Conservation (phyloP, 2,329 filamentous ascomycete genomes). For the Pseudogymnoascus sp. region DNA sequence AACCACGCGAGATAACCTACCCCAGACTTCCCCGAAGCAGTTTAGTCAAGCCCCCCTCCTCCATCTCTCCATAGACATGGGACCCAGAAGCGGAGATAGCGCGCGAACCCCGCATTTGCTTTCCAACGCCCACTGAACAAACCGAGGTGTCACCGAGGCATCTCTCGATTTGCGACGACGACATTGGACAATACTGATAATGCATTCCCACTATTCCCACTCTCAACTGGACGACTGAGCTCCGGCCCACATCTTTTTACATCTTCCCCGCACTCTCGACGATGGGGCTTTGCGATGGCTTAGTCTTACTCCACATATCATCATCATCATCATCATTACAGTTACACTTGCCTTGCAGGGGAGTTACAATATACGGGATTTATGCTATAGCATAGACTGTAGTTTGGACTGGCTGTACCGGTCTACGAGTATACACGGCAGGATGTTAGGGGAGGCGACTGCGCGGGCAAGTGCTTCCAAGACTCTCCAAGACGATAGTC, state of each 20-base stretch:
- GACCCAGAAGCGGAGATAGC: not conserved
- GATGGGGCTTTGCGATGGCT: not conserved
- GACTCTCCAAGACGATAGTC: slow-evolving; percentile 1
- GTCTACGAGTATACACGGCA: not conserved
- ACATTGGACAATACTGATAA: not conserved
- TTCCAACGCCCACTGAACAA: not conserved
- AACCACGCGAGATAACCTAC: not conserved
- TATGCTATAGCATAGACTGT: not conserved
- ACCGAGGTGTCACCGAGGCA: slow-evolving; percentile 7
- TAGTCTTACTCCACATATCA: not conserved
- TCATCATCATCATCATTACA: not conserved
- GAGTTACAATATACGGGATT: too few species aligned
- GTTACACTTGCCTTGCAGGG: not conserved
- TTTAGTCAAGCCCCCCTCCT: not conserved
- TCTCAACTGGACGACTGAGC: not conserved
- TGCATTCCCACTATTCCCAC: too few species aligned
- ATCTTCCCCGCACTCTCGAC: not conserved
- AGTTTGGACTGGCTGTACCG: not conserved
- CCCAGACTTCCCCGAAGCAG: not conserved
- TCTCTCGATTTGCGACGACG: not conserved
- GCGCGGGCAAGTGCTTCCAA: not conserved
- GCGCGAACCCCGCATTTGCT: not conserved
- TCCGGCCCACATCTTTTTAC: not conserved
- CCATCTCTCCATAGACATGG: too few species aligned
- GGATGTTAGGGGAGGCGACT: not conserved